phyloP scores from a whole-genome alignment of 805 yeast genomes.

The Saccharomycopsis sp. region DNA sequence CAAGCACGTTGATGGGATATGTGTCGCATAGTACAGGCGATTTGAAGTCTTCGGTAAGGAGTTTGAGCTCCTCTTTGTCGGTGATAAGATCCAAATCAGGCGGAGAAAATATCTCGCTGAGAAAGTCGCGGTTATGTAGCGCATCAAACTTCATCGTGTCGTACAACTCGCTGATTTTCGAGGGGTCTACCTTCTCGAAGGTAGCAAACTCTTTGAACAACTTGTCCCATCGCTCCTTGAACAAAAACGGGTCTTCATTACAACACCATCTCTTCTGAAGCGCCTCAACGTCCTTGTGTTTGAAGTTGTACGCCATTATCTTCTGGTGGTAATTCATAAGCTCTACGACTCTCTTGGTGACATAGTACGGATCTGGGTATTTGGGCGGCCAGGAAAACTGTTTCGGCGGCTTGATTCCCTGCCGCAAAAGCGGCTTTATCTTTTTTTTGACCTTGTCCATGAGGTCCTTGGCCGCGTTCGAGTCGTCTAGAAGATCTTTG shows the following conservation, averaged over 20 bases:
- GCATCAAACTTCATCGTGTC: slow-evolving; percentile 99
- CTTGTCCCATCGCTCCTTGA: slow-evolving; percentile 96
- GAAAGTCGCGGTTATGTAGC: slow-evolving; percentile 83
- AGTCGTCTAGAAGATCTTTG: slow-evolving; percentile 89
- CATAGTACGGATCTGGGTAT: slow-evolving; percentile 95
- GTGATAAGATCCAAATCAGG: slow-evolving; percentile 30
- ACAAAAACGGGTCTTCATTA: slow-evolving; percentile 85
- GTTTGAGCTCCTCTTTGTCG: slow-evolving; percentile 33
- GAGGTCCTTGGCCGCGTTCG: slow-evolving; percentile 94
- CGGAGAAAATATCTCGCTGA: slow-evolving; percentile 76
- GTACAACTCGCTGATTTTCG: slow-evolving; percentile 90
- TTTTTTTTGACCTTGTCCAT: slow-evolving; percentile 98
- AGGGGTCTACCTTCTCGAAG: slow-evolving; percentile 95
- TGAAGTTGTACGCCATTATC: slow-evolving; percentile 74
- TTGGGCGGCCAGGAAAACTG: slow-evolving; percentile 98
- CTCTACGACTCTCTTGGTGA: slow-evolving; percentile 89
- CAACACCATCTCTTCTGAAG: slow-evolving; percentile 92
- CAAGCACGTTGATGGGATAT: slow-evolving; percentile 67
- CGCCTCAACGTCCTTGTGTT: slow-evolving; percentile 50
- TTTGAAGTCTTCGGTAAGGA: slow-evolving; percentile 31
- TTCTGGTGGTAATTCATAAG: slow-evolving; percentile 86
- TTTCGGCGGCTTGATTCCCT: slow-evolving; percentile 94
- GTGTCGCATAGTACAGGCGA: slow-evolving; percentile 56
- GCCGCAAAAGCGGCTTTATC: slow-evolving; percentile 85
- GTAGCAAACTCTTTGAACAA: slow-evolving; percentile 84